Base-by-base conservation (phyloP, 176 grass and related monocot genomes). In the Rhynchospora pubera region DNA sequence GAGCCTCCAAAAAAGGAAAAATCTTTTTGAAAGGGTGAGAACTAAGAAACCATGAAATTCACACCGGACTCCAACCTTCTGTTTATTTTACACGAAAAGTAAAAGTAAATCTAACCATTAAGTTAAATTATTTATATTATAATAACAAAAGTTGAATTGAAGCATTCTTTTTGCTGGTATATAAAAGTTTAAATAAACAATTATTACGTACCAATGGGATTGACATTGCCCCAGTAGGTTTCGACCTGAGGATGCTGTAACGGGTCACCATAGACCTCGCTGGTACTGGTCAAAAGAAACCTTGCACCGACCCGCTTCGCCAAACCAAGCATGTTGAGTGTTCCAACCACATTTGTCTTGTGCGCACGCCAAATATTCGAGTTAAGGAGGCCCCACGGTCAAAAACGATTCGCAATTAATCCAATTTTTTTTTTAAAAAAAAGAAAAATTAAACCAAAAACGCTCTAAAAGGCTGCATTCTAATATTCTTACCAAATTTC, bases 301-400 rank as follows among this genome's bases (percentile, higher is more conserved):
- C 91, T 19, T 0, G 94, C 94, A 5, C 94, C 91, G 21, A 97
- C 89, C 62, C 94, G 91, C 84, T 97, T 97, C 64, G 94, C 94
- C 52, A 97, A 77, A 10, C 94, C 94, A 2, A 97, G 94, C 94
- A 97, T 97, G 89, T 97, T 97, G 34, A 97, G 94, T n/a, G 94
- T 97, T 58, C 94, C 94, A 3, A 97, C 94, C 0, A 97, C 94
- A 83, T 97, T 97, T 79, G 94, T 97, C 89, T 97, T 97, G 88
- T 89, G 74, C 67, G 23, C 6, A 62, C 73, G 39, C 53, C 59
- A 65, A 80, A 64, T 48, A 15, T 56, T 56, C 21, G 69, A 81
- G 77, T 75, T 59, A 66, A 69, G 62, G 48, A 69, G 62, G 48
- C 8, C 55, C 61, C 47, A 71, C 72, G 55, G 23, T 46, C 5